phyloP scores from a whole-genome alignment of 768 basidiomycete genomes.

The Cystobasidium ongulense region DNA sequence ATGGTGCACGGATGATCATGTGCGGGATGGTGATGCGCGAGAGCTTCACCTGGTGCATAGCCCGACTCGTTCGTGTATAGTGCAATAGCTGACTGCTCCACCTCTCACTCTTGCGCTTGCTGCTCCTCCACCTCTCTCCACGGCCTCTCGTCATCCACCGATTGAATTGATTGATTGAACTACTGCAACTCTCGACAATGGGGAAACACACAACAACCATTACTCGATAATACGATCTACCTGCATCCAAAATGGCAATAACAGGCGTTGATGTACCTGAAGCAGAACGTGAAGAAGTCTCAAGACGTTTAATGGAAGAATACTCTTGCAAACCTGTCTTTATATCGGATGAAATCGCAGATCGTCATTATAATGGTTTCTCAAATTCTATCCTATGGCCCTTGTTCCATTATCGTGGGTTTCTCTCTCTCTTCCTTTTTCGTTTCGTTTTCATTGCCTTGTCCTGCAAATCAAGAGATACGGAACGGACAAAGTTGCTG shows the following conservation, averaged over 20 bases:
- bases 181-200: too few relatives aligned
- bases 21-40: too few relatives aligned
- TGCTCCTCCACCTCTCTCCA: not conserved
- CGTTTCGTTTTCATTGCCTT: not conserved
- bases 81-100: too few relatives aligned
- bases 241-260: not conserved
- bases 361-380: conserved; percentile 95
- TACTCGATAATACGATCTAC: too few relatives aligned
- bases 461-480: too few relatives aligned
- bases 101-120: too few relatives aligned
- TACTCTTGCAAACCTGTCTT: conserved; percentile 97
- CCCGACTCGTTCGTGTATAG: too few relatives aligned
- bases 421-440: not conserved
- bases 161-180: not conserved
- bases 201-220: too few relatives aligned
- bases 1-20: too few relatives aligned
- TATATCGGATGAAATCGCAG: conserved; percentile 95
- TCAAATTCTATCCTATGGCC: conserved; percentile 99
- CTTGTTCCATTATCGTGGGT: conserved; percentile 73
- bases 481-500: too few relatives aligned
- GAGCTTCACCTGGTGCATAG: too few relatives aligned
- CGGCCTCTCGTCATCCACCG: not conserved
- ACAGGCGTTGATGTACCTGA: conserved; percentile 74
- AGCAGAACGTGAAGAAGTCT: conserved; percentile 82
- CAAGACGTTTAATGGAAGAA: conserved; percentile 85